Percentiles rank a stretch among this genome's conserved stretches.
phyloP scores from a whole-genome alignment of 1,284 basidiomycete species.

The Cutaneotrichosporon sp. region DNA sequence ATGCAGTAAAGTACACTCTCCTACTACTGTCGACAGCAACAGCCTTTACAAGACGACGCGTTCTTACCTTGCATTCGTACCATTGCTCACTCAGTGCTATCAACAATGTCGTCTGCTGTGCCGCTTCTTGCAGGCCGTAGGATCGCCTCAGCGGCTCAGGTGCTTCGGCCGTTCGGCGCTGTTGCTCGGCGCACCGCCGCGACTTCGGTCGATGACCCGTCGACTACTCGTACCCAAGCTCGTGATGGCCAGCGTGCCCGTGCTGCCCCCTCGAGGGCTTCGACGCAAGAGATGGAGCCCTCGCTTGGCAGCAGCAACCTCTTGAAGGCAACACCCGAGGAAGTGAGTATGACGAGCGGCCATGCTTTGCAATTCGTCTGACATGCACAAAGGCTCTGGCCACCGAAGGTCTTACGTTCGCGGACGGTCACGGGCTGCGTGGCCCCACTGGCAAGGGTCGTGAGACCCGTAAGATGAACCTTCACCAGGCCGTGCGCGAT shows the following conservation, averaged over 20 bases:
- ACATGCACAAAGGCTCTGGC: slow-evolving; percentile 53
- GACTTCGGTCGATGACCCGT: slow-evolving; percentile 14
- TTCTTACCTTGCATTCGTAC: neutral
- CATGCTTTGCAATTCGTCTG: neutral
- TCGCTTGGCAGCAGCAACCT: slow-evolving; percentile 34
- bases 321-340: slow-evolving; percentile 21
- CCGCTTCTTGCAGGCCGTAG: slow-evolving; percentile 1
- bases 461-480: slow-evolving; percentile 84
- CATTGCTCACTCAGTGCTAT: neutral
- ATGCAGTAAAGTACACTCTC: neutral
- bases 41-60: neutral
- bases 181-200: slow-evolving; percentile 2
- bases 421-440: slow-evolving; percentile 56
- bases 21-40: neutral
- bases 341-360: slow-evolving; percentile 18
- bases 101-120: slow-evolving; percentile 1
- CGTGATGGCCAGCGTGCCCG: slow-evolving; percentile 11
- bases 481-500: slow-evolving; percentile 83
- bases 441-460: slow-evolving; percentile 60
- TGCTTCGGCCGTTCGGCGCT: neutral
- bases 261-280: neutral
- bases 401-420: slow-evolving; percentile 65
- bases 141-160: neutral
- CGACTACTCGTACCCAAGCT: neutral
- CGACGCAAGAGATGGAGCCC: slow-evolving; percentile 25